phyloP scores from a whole-genome alignment of 805 yeast species.

The Metschnikowia lochheadii region DNA sequence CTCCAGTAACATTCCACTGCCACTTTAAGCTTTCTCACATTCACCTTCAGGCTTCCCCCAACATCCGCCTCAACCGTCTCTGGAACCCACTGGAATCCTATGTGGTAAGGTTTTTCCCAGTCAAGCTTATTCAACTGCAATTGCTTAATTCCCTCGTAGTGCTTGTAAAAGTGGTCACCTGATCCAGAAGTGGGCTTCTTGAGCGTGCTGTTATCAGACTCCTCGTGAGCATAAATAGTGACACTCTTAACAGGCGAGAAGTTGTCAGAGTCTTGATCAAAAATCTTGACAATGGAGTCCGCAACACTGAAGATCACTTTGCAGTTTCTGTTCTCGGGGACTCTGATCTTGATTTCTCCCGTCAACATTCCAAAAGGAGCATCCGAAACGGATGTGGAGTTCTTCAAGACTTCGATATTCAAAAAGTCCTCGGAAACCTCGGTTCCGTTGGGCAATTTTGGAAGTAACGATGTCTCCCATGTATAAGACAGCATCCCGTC shows the following conservation, averaged over 20 bases:
- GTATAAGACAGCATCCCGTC: conserved; percentile 53
- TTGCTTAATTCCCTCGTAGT: conserved; percentile 59
- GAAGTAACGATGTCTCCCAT: conserved; percentile 49
- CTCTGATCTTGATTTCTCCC: conserved; percentile 58
- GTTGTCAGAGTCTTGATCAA: conserved; percentile 14
- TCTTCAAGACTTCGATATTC: conserved; percentile 46
- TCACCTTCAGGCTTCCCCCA: conserved; percentile 30
- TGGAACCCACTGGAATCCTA: conserved; percentile 79
- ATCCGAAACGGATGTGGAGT: conserved; percentile 41
- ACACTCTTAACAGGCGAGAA: conserved; percentile 63
- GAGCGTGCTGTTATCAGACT: conserved; percentile 6
- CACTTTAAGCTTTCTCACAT: conserved; percentile 46
- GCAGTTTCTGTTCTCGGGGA: conserved; percentile 63
- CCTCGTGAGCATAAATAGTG: conserved; percentile 43
- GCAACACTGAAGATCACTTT: conserved; percentile 54
- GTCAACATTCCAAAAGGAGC: conserved; percentile 61
- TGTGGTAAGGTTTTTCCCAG: conserved; percentile 54
- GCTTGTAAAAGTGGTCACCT: conserved; percentile 46
- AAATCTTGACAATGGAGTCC: conserved; percentile 29
- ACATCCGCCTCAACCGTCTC: conserved; percentile 17
- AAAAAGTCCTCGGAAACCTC: conserved; percentile 42
- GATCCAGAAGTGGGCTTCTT: conserved; percentile 26
- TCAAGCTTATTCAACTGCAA: conserved; percentile 61
- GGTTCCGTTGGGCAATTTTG: conserved; percentile 28
- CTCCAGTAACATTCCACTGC: conserved; percentile 73